These are phyloP conservation scores for Exophiala sideris DNA, from an alignment of 2,329 filamentous ascomycete species.

Conservation along the genomic window DNA sequence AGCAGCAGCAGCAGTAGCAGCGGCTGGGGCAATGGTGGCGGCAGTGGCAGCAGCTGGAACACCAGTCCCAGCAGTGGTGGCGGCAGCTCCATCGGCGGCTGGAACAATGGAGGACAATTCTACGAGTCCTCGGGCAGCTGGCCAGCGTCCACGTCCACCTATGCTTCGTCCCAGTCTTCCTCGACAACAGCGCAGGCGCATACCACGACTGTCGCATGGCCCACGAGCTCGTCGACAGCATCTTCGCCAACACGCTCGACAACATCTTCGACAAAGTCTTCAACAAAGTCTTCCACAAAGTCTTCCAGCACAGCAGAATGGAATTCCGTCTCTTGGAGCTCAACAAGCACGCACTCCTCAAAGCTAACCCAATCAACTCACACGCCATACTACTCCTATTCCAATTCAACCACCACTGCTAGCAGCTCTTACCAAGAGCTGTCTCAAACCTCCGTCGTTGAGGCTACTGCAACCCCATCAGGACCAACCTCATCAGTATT, in stretches of 20 bases:
- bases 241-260: conserved; percentile 30
- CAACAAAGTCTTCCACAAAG: conserved; percentile 17
- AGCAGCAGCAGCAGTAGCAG: conserved; percentile 28
- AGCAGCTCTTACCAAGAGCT: background rate
- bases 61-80: background rate
- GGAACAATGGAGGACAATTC: conserved; percentile 14
- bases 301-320: background rate
- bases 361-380: conserved; percentile 3
- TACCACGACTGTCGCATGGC: no score
- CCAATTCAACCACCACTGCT: conserved; percentile 11
- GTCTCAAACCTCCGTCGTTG: background rate
- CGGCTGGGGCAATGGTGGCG: background rate
- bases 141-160: conserved; percentile 7
- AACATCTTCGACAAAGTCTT: conserved; percentile 23
- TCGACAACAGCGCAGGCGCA: background rate
- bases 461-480: conserved; percentile 15
- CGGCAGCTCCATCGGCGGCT: background rate
- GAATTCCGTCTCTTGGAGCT: background rate
- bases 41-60: background rate
- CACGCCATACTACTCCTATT: conserved; percentile 20
- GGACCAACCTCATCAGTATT: conserved; percentile 8
- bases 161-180: conserved; percentile 17
- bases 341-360: conserved; percentile 1
- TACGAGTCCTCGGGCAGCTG: background rate
- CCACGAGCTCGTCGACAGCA: conserved; percentile 1